A percentile compares a stretch with the other conserved stretches of the same genome.
phyloP scores from a whole-genome alignment of 2,329 filamentous ascomycete species.

The Arthrobotrys pseudoclavata region DNA sequence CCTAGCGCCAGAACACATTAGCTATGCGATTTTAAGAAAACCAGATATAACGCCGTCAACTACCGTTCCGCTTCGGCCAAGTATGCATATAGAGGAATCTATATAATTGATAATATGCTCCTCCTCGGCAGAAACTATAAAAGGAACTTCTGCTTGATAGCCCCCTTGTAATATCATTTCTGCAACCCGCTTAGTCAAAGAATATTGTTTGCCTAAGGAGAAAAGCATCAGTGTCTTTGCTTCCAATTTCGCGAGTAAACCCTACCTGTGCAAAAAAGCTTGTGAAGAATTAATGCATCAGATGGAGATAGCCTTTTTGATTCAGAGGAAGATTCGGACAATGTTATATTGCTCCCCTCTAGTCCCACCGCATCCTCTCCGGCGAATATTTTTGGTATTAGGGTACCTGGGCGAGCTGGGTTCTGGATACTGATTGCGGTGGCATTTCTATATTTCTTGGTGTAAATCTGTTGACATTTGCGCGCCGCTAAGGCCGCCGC shows the following conservation, averaged over 20 bases:
- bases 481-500: not conserved
- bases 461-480: conserved; percentile 19
- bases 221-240: conserved; percentile 12
- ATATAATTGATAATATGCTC: conserved; percentile 34
- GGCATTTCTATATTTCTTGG: conserved; percentile 8
- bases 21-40: no score
- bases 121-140: conserved; percentile 34
- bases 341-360: not conserved
- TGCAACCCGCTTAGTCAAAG: conserved; percentile 10
- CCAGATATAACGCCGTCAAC: no score
- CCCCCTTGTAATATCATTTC: conserved; percentile 39
- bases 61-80: conserved; percentile 41
- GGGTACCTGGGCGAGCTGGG: not conserved
- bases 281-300: conserved; percentile 32
- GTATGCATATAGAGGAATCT: conserved; percentile 32
- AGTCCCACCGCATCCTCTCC: conserved; percentile 6
- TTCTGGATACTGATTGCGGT: conserved; percentile 1
- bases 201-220: conserved; percentile 27
- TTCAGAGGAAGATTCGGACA: not conserved
- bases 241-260: no score
- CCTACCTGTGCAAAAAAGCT: conserved; percentile 27
- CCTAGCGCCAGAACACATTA: no score
- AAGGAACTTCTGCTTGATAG: conserved; percentile 22
- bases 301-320: not conserved
- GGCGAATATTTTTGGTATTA: conserved; percentile 13